Percentiles rank a stretch among this genome's conserved stretches.
Conservation (phyloP, 331 rosid genomes). For the Saraca asoca region DNA sequence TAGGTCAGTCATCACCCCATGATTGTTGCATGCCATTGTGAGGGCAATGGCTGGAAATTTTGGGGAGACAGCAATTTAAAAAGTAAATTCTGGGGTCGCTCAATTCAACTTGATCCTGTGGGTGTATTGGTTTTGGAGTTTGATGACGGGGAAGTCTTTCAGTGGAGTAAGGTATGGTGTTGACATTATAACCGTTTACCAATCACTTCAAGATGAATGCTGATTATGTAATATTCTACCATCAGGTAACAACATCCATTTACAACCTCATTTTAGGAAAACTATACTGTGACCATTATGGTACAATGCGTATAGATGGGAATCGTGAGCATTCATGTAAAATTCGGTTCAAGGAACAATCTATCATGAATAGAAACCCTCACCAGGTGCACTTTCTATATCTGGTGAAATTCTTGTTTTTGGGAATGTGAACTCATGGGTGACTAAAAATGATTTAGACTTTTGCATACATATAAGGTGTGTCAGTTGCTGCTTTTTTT, state of each 20-base stretch:
- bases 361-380: constrained; percentile 85
- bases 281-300: constrained; percentile 92
- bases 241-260: constrained; percentile 93
- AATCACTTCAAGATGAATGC: constrained; percentile 13
- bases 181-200: background rate
- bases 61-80: constrained; percentile 86
- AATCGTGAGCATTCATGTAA: constrained; percentile 68
- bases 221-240: constrained; percentile 30
- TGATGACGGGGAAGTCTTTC: constrained; percentile 89
- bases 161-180: constrained; percentile 80
- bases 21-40: constrained; percentile 94
- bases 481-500: constrained; percentile 2
- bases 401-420: constrained; percentile 4
- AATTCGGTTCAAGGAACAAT: constrained; percentile 91
- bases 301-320: constrained; percentile 88
- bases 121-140: constrained; percentile 78
- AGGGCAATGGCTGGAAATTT: constrained; percentile 88
- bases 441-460: constrained; percentile 1
- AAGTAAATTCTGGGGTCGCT: constrained; percentile 97
- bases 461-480: background rate
- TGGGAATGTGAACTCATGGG: background rate
- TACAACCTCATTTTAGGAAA: constrained; percentile 97
- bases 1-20: constrained; percentile 99
- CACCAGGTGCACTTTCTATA: constrained; percentile 67
- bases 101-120: constrained; percentile 96